Evolutionary conservation across 2,329 filamentous ascomycete species (phyloP), one percentile per base, ranked within the genome.

Genomic region (Coleophoma eucalyptorum): DNA sequence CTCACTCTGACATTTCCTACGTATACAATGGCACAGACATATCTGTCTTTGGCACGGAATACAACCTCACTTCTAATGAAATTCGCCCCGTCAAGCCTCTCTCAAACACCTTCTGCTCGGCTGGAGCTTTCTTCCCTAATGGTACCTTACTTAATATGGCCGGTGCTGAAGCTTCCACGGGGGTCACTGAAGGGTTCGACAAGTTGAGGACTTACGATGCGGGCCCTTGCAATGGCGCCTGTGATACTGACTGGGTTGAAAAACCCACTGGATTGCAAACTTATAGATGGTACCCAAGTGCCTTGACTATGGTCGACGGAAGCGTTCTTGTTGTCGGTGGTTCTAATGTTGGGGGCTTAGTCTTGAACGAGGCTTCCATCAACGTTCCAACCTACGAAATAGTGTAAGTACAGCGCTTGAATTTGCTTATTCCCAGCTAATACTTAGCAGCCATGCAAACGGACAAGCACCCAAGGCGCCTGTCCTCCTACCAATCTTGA

Each of bases 151-250:
- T 47, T 47, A 47, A 47, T 20, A 21, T 37, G 18, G 32, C 45
- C 11, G 45, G 45, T 38, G 45, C 45, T 12, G 45, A 47, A 13
- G 45, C 32, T 20, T 32, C 15, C 6, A 47, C 32, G 13, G 45
- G 45, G 6, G 16, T 47, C 20, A 32, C 45, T 35, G 45, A 47
- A 35, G 45, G 45, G 8, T 47, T 47, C n/a, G 45, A 47, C 45
- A 47, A 47, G 45, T 38, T 47, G 18, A 35, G 45, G 19, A 47
- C 45, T 12, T 47, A 47, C 15, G 34, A 21, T 37, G 15, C 45
- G n/a, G 45, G 45, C 5, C 45, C 45, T 38, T 47, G 45, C 45
- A 47, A 47, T 47, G 45, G 45, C 6, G 45, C 45, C 21, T 47
- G 45, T 38, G 45, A 47, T 38, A 19, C 19, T 11, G 45, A 47